Base-by-base conservation (phyloP, 345 rosid genomes). In the Gossypium arboreum region DNA sequence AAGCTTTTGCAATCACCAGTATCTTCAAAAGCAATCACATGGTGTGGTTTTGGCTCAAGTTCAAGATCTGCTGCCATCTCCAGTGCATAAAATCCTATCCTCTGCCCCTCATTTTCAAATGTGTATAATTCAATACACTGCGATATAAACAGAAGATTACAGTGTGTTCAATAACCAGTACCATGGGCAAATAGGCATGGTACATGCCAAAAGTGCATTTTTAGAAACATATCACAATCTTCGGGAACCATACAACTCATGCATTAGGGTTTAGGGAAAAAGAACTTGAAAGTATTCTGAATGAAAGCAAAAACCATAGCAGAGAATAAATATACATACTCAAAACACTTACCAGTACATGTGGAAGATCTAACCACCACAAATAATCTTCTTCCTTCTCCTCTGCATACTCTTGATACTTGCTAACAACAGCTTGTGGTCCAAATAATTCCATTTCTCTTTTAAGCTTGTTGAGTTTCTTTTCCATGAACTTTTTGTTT, bases 301-400 rank as follows among this genome's bases (percentile, higher is more conserved):
- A 4, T 34, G 41, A 34, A 5, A 34, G 41, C 41, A 34, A 34
- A 34, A 34, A 12, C 48, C 25, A 62, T 44, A 73, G 61, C 51
- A 25, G 16, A 62, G 11, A 57, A 56, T 29, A 62, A 29, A 62
- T 34, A 29, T 52, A 61, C 70, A 65, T 50, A 48, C 18, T 59
- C 57, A 68, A 34, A 48, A 78, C 50, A 79, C 92, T 78, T 75
- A 94, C 98, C 87, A 92, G 77, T 43, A 94, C 87, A 83, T 87
- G 88, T 15, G 94, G 97, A 80, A 94, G 97, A 84, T 92, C 98
- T 74, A 92, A 82, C 98, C 98, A 94, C 98, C 98, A 92, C 34
- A 94, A 81, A 76, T 85, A 90, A 79, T 94, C 98, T 84, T 89
- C 92, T 77, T 86, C 89, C 74, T 92, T 85, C n/a, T 85, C 89